Base-by-base conservation (phyloP, 176 grass and related monocot genomes). In the Typha latifolia region DNA sequence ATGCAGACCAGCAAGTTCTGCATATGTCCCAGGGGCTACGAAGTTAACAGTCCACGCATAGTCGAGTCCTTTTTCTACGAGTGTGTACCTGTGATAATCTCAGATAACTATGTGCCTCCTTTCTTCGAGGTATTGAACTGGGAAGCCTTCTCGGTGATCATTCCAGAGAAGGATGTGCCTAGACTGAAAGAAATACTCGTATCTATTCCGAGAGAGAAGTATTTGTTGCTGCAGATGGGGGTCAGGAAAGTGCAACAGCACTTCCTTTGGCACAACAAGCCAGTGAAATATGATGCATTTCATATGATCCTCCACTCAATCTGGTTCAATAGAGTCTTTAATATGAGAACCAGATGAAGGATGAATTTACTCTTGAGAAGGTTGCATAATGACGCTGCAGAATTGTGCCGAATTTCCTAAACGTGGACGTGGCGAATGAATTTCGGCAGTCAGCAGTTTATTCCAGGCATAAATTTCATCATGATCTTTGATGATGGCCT, bases 1-100 rank as follows among this genome's bases (percentile, higher is more conserved):
- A 75, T 76, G 73, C 67, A 67, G 51, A 48, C 31, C 14, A 67
- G 73, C 64, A 76, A 67, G 50, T 76, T 57, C 49, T 76, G 73
- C 51, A 67, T 76, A 34, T 76, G 73, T 12, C 63, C 64, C 0
- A 31, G 50, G 21, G 73, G 64, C 4, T 76, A 59, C 14, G 73
- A 76, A 20, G 73, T 76, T 18, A 76, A 76, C 49, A 76, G 73
- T 20, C 73, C 73, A 15, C 31, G 64, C 14, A 32, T 76, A 9
- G 73, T 76, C 2, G 63, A 67, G 21, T 43, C 73, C 13, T 59
- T 76, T 19, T 67, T 67, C 32, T 66, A 56, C 23, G 73, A 67
- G 47, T 76, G 73, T 48, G 73, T 76, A 48, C 73, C 73, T 0
- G 73, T 76, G 20, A 76, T 76, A 5, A 67, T 76, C 47, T 53